Base-by-base conservation (phyloP, 345 rosid genomes). In the Litchi chinensis region DNA sequence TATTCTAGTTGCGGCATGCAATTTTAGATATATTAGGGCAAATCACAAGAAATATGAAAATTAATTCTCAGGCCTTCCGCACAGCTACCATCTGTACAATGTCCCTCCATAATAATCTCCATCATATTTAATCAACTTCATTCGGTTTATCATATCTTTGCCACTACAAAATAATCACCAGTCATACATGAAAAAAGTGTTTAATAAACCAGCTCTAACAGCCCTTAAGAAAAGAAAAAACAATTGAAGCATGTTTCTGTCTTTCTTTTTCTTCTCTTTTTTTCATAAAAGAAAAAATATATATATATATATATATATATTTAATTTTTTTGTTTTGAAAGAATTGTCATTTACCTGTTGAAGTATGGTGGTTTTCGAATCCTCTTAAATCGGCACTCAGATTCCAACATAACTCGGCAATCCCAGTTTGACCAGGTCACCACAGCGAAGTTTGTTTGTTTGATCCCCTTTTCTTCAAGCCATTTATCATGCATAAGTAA, bases 371-470 rank as follows among this genome's bases (percentile, higher is more conserved):
- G 91, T 77, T 88, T 88, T 48, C 88, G 72, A 40, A 88, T 86
- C 78, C 81, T 87, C 82, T 89, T 89, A 46, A 85, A 82, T 5
- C 86, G 88, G 78, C 91, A 89, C 83, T 89, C 90, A 22, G 88
- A 89, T 77, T 89, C 91, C 85, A 89, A 80, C 90, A 89, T 87
- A 39, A 85, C 88, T 16, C 87, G 83, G 44, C 90, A 89, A 77
- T 89, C 90, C 91, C 91, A 89, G 77, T 89, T 84, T 50, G 90
- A 87, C 90, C 90, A 87, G 1, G 91, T 89, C 70, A 89, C 91
- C 22, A 89, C 83, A 63, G 88, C 88, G 65, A 89, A 89, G 80
- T 80, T 89, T 43, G 88, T 83, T 66, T 87, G 80, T 63, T 89
- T 87, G 41, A 89, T 83, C 19, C 90, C 91, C 77, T 81, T 89